Base-by-base conservation (phyloP, 2,329 filamentous ascomycete genomes). In the Cladosporium velox region DNA sequence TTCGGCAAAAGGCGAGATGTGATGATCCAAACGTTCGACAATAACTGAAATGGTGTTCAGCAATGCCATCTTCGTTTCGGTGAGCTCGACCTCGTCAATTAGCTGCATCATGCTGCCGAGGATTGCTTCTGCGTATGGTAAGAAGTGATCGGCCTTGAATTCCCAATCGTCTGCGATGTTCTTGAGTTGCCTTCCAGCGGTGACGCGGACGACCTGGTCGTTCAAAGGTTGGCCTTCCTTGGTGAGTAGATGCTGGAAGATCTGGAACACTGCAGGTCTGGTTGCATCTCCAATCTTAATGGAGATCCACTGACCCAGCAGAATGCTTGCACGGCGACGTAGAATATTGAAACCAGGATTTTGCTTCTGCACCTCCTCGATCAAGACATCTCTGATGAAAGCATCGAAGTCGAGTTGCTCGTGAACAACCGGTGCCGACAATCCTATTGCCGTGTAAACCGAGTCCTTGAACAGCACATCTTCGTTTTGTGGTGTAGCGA, bases 401-500 rank as follows among this genome's bases (percentile, higher is more conserved):
- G 84, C 77, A 74, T 96, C 90, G 79, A 98, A 98, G 77, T 98
- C 91, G 69, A 97, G 87, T 12, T 87, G 83, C 57, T 89, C 82
- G 67, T 89, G 85, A 18, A 98, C 81, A 47, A 93, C 88, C 1
- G 91, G 85, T 1, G 93, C 91, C 0, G 95, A 88, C 60, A 97
- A 84, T 2, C 94, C 93, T 80, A 99, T 90, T 12, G 94, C 93
- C 5, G 92, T 96, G 75, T 99, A 99, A 0, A 98, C 88, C 0
- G 94, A 94, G 76, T 99, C 95, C 76, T 97, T 98, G 67, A 91
- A 88, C 18, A 95, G 84, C 14, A 98, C 86, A 69, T 95, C 88
- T 51, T 84, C 83, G 67, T 88, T 88, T 12, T 86, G 80, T 4
- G 83, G 82, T n/a, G 78, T 86, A 67, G 91, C 89, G 64, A 93